Conservation (phyloP, 140 eudicot genomes). For the Anethum foeniculum region DNA sequence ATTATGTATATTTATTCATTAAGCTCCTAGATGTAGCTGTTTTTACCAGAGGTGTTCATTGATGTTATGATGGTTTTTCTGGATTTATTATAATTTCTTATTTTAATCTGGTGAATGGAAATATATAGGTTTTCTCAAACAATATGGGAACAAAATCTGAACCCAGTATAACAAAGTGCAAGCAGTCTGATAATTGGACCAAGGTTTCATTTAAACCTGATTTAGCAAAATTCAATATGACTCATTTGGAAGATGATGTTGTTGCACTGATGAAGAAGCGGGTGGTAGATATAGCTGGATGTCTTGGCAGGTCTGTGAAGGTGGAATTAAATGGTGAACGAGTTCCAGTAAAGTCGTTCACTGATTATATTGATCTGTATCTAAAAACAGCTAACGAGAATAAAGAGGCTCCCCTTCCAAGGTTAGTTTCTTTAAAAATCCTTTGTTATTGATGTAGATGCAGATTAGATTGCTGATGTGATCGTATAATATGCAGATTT, state of each 20-base stretch:
- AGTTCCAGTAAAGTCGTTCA: slow-evolving; percentile 62
- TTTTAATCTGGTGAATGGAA: neutral
- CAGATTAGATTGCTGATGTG: neutral
- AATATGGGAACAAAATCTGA: slow-evolving; percentile 76
- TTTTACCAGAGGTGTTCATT: neutral
- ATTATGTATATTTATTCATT: neutral
- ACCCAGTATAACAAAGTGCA: slow-evolving; percentile 70
- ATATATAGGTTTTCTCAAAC: slow-evolving; percentile 53
- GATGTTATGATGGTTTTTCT: neutral
- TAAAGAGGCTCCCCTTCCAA: slow-evolving; percentile 27
- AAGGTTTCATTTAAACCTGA: slow-evolving; percentile 90
- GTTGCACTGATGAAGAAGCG: slow-evolving; percentile 94
- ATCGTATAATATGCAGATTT: slow-evolving; percentile 29
- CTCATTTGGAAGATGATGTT: slow-evolving; percentile 71
- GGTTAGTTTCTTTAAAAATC: slow-evolving; percentile 17
- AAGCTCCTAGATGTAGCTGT: neutral
- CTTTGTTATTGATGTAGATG: neutral
- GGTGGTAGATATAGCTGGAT: slow-evolving; percentile 81
- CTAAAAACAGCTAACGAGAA: slow-evolving; percentile 31
- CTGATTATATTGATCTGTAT: slow-evolving; percentile 65
- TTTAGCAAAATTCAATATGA: slow-evolving; percentile 66
- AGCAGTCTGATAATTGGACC: slow-evolving; percentile 85
- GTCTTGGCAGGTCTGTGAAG: slow-evolving; percentile 76
- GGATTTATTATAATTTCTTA: neutral
- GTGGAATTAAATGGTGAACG: slow-evolving; percentile 69